Evolutionary conservation across 148 eudicot species (phyloP), one percentile per base, ranked within the genome.

Genomic region (Cornus controversa): DNA sequence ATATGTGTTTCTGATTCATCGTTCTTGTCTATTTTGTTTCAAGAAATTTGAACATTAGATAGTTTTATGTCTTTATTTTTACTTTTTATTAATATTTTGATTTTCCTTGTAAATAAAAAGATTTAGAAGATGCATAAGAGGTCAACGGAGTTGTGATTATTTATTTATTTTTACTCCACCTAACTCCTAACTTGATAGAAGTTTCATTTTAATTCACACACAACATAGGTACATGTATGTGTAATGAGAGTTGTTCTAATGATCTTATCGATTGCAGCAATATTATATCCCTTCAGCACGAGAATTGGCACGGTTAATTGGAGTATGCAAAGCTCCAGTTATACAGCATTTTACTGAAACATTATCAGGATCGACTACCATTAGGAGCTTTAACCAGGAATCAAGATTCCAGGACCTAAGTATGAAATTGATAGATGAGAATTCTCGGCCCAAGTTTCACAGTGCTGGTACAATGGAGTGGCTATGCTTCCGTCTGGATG

Each of bases 311-410:
- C 86, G 93, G 47, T 70, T 90, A 65, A 71, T 71, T 66, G 93
- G 91, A 69, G 81, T 88, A 66, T 84, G 85, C 66, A 80, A 86
- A 85, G 93, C 90, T 72, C 93, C 93, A 16, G 82, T 90, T 2
- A 81, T 90, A 78, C 91, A 90, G 37, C 87, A 86, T 79, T 88
- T 86, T 77, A 80, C 91, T 3, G 93, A 88, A 86, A 88, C 93
- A 15, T 78, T 90, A 42, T 82, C 93, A 0, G 93, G 93, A 63
- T 84, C 85, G n/a, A 80, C 87, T 23, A 86, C 88, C 11, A 90
- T 90, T 20, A 82, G 93, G 77, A 85, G 91, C 63, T 90, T 88
- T 50, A 85, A 85, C 65, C 93, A 86, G 57, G 86, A 88, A 68
- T 47, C 70, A 3, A 82, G 89, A 80, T 90, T 90, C 74, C 76